These are phyloP conservation scores for Penicillium sp. DNA, from an alignment of 2,329 filamentous ascomycete species.

Conservation along the genomic window DNA sequence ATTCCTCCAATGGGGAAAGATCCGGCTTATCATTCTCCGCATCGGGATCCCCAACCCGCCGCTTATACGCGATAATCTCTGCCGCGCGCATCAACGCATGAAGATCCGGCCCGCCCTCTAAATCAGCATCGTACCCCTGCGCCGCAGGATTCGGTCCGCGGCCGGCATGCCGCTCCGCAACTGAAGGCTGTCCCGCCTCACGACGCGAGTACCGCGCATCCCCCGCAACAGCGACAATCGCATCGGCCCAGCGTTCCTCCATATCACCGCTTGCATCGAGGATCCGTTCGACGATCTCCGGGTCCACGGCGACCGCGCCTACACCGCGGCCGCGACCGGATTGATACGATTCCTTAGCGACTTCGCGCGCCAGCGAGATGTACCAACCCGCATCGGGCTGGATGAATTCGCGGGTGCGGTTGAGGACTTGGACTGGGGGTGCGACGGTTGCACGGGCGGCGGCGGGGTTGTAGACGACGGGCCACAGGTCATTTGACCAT, in stretches of 20 bases:
- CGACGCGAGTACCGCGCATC: constrained; percentile 47
- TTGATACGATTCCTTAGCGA: constrained; percentile 44
- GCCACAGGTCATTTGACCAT: constrained; percentile 50
- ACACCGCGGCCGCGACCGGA: constrained; percentile 45
- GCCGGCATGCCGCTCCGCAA: constrained; percentile 26
- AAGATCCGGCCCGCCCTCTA: constrained; percentile 50
- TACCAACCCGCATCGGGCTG: constrained; percentile 44
- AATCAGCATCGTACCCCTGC: constrained; percentile 36
- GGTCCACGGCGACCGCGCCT: constrained; percentile 53
- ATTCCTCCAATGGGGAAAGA: constrained; percentile 36
- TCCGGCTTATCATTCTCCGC: constrained; percentile 22
- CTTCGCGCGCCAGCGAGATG: constrained; percentile 43
- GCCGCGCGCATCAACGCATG: constrained; percentile 53
- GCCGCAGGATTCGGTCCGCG: constrained; percentile 31
- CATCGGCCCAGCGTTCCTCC: constrained; percentile 38
- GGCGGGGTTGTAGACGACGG: constrained; percentile 51
- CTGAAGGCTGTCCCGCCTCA: constrained; percentile 33
- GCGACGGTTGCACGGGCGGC: constrained; percentile 48
- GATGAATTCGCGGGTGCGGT: constrained; percentile 40
- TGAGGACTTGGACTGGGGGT: constrained; percentile 46
- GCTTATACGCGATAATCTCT: constrained; percentile 48
- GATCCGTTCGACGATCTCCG: constrained; percentile 37
- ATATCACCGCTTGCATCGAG: constrained; percentile 26
- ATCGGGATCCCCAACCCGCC: constrained; percentile 35
- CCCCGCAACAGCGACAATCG: constrained; percentile 50